These are phyloP conservation scores for Fusarium agapanthi DNA, from an alignment of 2,329 filamentous ascomycete species.

Conservation along the genomic window DNA sequence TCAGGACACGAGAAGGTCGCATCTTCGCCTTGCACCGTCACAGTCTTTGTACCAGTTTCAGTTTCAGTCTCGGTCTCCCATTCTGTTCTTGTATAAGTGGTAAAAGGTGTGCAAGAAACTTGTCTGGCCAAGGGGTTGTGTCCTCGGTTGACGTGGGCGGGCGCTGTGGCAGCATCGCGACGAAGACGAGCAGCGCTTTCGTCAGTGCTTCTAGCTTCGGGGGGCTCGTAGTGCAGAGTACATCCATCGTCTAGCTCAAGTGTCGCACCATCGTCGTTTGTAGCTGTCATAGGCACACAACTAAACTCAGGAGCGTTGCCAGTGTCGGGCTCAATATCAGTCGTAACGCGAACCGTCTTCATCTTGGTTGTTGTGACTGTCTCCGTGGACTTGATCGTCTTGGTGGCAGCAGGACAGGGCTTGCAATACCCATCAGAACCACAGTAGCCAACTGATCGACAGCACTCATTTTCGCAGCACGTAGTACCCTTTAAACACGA, in stretches of 20 bases:
- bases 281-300: conserved; percentile 2
- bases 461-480: conserved; percentile 7
- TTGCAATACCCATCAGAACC: conserved; percentile 1
- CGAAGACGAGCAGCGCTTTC: neutral
- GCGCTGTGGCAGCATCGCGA: neutral
- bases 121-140: neutral
- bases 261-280: neutral
- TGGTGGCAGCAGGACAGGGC: neutral
- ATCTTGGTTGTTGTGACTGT: conserved; percentile 1
- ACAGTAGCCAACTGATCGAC: neutral
- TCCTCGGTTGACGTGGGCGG: rapidly evolving
- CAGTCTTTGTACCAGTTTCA: neutral
- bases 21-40: neutral
- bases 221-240: neutral
- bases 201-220: neutral
- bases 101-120: neutral
- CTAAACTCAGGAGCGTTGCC: conserved; percentile 9
- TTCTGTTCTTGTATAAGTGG: neutral
- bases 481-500: neutral
- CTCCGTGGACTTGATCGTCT: neutral
- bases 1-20: conserved; percentile 7
- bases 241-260: conserved; percentile 5
- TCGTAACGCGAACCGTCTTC: neutral
- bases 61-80: neutral
- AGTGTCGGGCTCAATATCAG: conserved; percentile 4